phyloP scores from a whole-genome alignment of 441 rosid species.

The Mallotus japonicus region DNA sequence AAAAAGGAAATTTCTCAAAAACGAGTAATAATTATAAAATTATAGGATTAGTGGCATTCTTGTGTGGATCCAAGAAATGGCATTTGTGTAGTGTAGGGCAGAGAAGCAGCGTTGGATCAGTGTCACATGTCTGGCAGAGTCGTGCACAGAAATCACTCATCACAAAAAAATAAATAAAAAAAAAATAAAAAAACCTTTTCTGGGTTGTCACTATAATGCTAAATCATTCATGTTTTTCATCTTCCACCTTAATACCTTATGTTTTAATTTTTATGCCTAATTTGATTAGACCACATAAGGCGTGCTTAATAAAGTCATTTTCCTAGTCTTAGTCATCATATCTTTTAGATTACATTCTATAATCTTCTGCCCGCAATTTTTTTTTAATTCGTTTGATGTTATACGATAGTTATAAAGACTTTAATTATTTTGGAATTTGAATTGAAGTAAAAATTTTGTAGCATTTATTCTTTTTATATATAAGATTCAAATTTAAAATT shows the following conservation, averaged over 20 bases:
- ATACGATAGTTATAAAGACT: no score
- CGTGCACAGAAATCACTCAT: no score
- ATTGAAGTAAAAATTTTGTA: no score
- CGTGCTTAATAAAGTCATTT: slow-evolving; percentile 28
- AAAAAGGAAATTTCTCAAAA: no score
- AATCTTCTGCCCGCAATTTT: not conserved
- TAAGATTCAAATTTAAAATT: no score
- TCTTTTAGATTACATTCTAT: slow-evolving; percentile 5
- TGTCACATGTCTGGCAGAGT: slow-evolving; percentile 5
- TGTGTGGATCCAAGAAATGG: not conserved
- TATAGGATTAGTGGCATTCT: not conserved
- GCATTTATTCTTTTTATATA: no score
- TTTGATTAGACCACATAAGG: slow-evolving; percentile 7
- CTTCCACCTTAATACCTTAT: not conserved
- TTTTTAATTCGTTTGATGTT: no score
- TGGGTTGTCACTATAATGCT: slow-evolving; percentile 1
- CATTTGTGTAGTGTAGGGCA: not conserved
- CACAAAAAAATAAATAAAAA: no score
- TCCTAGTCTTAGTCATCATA: not conserved
- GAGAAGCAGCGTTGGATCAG: slow-evolving; percentile 3
- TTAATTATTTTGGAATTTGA: no score
- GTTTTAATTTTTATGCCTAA: slow-evolving; percentile 5
- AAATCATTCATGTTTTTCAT: not conserved
- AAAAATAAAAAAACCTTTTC: not conserved
- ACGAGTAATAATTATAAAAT: no score